A percentile compares a stretch with the other conserved stretches of the same genome.
Evolutionary conservation across 352 stramenopile species (phyloP).

Genomic region (Globisporangium parvum): DNA sequence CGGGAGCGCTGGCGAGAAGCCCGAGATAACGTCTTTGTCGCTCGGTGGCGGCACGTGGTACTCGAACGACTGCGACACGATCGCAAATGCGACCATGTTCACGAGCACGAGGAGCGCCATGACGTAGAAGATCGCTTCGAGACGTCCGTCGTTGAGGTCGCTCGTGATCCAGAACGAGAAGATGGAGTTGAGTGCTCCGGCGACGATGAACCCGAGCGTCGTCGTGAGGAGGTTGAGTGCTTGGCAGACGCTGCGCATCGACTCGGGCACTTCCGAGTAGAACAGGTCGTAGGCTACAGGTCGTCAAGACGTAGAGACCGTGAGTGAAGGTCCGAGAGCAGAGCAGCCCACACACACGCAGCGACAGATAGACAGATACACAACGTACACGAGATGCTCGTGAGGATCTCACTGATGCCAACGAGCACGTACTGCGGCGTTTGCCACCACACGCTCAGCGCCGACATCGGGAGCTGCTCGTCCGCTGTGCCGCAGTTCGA

Average conservation of each 20-base stretch:
- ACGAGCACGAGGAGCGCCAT: slow-evolving; percentile 63
- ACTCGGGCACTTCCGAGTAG: slow-evolving; percentile 88
- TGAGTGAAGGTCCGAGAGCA: neutral
- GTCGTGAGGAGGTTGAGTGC: slow-evolving; percentile 88
- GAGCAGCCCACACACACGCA: slow-evolving; percentile 1
- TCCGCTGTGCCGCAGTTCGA: slow-evolving; percentile 72
- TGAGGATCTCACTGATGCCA: slow-evolving; percentile 85
- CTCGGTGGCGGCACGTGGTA: slow-evolving; percentile 59
- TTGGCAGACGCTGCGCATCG: slow-evolving; percentile 89
- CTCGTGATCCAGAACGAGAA: slow-evolving; percentile 89
- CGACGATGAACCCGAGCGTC: slow-evolving; percentile 84
- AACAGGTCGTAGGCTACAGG: slow-evolving; percentile 86
- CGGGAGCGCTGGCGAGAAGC: slow-evolving; percentile 57
- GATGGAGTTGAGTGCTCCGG: slow-evolving; percentile 77
- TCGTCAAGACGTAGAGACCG: neutral
- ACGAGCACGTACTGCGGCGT: slow-evolving; percentile 89
- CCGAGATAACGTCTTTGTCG: slow-evolving; percentile 39
- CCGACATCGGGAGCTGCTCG: slow-evolving; percentile 67
- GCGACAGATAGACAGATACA: neutral
- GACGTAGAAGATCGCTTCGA: slow-evolving; percentile 89
- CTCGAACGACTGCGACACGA: slow-evolving; percentile 74
- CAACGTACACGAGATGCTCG: slow-evolving; percentile 81
- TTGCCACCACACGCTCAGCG: slow-evolving; percentile 88
- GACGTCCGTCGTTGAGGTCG: slow-evolving; percentile 86
- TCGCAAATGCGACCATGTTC: slow-evolving; percentile 52